phyloP scores from a whole-genome alignment of 225 moss, liverwort and hornwort species.

The Bryum argenteum region DNA sequence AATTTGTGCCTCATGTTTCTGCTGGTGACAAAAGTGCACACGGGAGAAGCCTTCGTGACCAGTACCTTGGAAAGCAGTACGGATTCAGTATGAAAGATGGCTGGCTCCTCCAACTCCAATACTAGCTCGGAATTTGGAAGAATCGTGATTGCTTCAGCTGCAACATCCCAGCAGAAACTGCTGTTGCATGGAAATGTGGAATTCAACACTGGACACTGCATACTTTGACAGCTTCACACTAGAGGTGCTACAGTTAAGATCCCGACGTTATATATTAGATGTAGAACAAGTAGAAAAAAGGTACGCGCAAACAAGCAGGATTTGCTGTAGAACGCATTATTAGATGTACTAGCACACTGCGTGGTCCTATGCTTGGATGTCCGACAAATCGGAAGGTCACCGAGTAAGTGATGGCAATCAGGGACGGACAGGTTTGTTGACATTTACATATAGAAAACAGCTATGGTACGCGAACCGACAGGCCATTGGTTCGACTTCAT shows the following conservation, averaged over 20 bases:
- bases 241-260: background rate
- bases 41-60: too few relatives aligned
- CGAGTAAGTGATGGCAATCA: background rate
- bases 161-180: too few relatives aligned
- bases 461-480: background rate
- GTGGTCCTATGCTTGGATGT: background rate
- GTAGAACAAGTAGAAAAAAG: background rate
- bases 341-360: conserved; percentile 2
- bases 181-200: too few relatives aligned
- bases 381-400: background rate
- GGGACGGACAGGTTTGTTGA: too few relatives aligned
- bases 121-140: too few relatives aligned
- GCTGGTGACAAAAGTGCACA: too few relatives aligned
- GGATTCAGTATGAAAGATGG: too few relatives aligned
- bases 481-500: background rate
- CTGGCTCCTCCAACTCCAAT: too few relatives aligned
- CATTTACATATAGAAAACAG: too few relatives aligned
- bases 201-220: background rate
- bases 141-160: too few relatives aligned
- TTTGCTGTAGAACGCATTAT: background rate
- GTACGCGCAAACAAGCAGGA: background rate
- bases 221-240: background rate
- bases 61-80: too few relatives aligned
- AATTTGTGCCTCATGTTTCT: too few relatives aligned
- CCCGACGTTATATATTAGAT: background rate